Evolutionary conservation across 2,329 filamentous ascomycete species (phyloP), one percentile per base, ranked within the genome.

Genomic region (Dactylonectria estremocensis): DNA sequence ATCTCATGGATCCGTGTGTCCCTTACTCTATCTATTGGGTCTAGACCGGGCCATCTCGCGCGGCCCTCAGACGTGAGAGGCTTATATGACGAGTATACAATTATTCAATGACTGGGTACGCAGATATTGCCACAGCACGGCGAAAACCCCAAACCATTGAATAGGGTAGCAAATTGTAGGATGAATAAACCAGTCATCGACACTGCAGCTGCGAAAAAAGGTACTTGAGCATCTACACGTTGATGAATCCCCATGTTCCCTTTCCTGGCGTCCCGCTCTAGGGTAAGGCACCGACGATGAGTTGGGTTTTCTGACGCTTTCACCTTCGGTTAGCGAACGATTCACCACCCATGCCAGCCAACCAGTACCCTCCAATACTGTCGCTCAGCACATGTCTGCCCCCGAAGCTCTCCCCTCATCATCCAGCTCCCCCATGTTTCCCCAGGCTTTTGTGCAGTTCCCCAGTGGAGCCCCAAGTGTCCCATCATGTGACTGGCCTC

Each of bases 401-500:
- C 35, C 28, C 64, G 20, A 50, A 43, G 18, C 28, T 46, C 46
- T 35, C 55, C 31, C 57, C 52, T 35, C 58, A 40, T 35, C 48
- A 16, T 24, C 53, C 46, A 13, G 24, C 35, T 64, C 50, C 13
- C 68, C 73, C 73, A 71, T 74, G 65, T 67, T 73, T 69, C 72
- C 74, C 74, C 74, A 72, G 73, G 73, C 69, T 74, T 74, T 75
- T 68, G 22, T 18, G 13, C 22, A 40, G 20, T 40, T 54, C 9
- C 11, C 18, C 14, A 2, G 61, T 65, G 54, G 55, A 56, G 58
- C 8, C 7, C 24, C 24, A 28, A 28, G 4, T 28, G 24, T 28
- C 24, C 24, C 11, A 69, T 76, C 74, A 76, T 75, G 74, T 76
- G 74, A 76, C 75, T 64, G 64, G 53, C 48, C 33, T 31, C 24